These are phyloP conservation scores for Recurvomyces mirabilis DNA, from an alignment of 495 filamentous ascomycete species.

Conservation along the genomic window DNA sequence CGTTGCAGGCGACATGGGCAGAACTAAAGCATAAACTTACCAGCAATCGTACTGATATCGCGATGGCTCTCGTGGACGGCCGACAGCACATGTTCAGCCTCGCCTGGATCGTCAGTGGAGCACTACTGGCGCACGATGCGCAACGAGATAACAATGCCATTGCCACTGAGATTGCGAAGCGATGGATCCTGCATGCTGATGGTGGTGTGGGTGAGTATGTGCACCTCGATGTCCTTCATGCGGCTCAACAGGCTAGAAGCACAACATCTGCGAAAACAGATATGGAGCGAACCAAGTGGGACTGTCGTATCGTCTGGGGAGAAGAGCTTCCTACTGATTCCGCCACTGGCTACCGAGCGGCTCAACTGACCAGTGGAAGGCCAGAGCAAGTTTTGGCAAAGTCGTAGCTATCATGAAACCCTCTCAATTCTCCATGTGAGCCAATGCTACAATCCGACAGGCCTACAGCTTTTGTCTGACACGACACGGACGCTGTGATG, in stretches of 20 bases:
- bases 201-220: slow-evolving; percentile 13
- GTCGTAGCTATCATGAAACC: too few species aligned
- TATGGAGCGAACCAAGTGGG: slow-evolving; percentile 8
- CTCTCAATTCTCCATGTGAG: too few species aligned
- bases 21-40: slow-evolving; percentile 1
- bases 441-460: too few species aligned
- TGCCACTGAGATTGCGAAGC: slow-evolving; percentile 5
- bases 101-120: slow-evolving; percentile 13
- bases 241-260: too few species aligned
- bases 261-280: too few species aligned
- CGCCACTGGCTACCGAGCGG: slow-evolving; percentile 5
- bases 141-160: slow-evolving; percentile 7
- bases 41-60: neutral
- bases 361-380: neutral
- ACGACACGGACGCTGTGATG: too few species aligned
- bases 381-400: slow-evolving; percentile 7
- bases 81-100: slow-evolving; percentile 18
- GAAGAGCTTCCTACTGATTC: slow-evolving; percentile 8
- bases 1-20: neutral
- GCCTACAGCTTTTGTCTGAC: too few species aligned
- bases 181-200: slow-evolving; percentile 7
- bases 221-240: slow-evolving; percentile 4
- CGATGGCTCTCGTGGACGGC: slow-evolving; percentile 5
- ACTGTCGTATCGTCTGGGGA: slow-evolving; percentile 14
- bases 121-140: slow-evolving; percentile 12